phyloP scores from a whole-genome alignment of 2,329 filamentous ascomycete species.

The Arthrocladium fulminans region DNA sequence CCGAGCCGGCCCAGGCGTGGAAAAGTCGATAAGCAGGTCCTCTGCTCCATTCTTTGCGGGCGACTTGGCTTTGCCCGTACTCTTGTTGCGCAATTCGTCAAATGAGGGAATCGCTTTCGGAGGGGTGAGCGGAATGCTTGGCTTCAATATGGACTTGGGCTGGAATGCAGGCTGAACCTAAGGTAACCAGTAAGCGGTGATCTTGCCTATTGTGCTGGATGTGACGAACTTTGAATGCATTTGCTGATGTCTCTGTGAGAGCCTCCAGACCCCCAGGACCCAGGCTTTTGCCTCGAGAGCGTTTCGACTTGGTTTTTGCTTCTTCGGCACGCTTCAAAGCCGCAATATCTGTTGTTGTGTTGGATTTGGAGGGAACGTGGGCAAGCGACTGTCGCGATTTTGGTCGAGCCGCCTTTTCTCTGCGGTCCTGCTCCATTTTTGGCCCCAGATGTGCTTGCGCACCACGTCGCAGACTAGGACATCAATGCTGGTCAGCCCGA shows the following conservation, averaged over 20 bases:
- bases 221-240: slow-evolving; percentile 63
- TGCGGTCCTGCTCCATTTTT: slow-evolving; percentile 1
- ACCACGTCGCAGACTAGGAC: neutral
- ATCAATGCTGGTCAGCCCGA: neutral
- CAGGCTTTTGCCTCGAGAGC: slow-evolving; percentile 89
- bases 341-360: slow-evolving; percentile 60
- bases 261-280: slow-evolving; percentile 84
- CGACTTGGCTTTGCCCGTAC: slow-evolving; percentile 28
- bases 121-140: slow-evolving; percentile 57
- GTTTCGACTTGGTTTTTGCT: slow-evolving; percentile 44
- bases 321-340: slow-evolving; percentile 30
- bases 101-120: slow-evolving; percentile 58
- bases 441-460: neutral
- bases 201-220: slow-evolving; percentile 6
- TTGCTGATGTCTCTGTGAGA: slow-evolving; percentile 64
- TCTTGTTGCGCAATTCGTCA: slow-evolving; percentile 41
- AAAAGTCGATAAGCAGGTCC: slow-evolving; percentile 36
- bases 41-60: slow-evolving; percentile 18
- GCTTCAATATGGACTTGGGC: slow-evolving; percentile 69
- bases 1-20: slow-evolving; percentile 30
- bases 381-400: slow-evolving; percentile 63
- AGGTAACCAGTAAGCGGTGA: slow-evolving; percentile 17
- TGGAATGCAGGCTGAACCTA: slow-evolving; percentile 34
- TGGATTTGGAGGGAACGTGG: slow-evolving; percentile 60
- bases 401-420: slow-evolving; percentile 7